A percentile compares a stretch with the other conserved stretches of the same genome.
Conservation (phyloP, 371 early-diverging fungal species). For the Mortierella sp. region DNA sequence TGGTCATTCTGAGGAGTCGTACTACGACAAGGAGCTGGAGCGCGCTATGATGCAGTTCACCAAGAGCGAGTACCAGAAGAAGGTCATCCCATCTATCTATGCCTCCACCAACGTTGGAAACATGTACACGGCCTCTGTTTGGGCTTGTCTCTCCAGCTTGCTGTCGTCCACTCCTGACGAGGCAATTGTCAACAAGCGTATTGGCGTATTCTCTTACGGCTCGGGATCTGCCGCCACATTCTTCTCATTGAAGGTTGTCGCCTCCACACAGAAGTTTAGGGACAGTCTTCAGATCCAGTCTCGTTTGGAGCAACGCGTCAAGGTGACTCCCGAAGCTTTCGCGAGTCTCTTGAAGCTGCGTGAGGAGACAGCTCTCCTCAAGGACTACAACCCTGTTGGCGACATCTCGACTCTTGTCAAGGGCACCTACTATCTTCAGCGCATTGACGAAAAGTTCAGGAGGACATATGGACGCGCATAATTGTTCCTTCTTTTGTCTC, state of each 20-base stretch:
- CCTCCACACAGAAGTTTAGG: conserved; percentile 71
- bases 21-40: conserved; percentile 88
- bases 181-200: conserved; percentile 82
- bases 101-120: conserved; percentile 95
- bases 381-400: conserved; percentile 84
- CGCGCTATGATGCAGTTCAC: conserved; percentile 86
- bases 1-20: conserved; percentile 74
- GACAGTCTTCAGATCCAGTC: conserved; percentile 70
- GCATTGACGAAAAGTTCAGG: conserved; percentile 93
- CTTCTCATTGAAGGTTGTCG: conserved; percentile 88
- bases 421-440: conserved; percentile 87
- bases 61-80: conserved; percentile 77
- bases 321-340: conserved; percentile 81
- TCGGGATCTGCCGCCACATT: conserved; percentile 96
- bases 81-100: conserved; percentile 85
- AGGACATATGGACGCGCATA: conserved; percentile 79
- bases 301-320: conserved; percentile 80
- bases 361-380: conserved; percentile 86
- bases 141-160: conserved; percentile 88
- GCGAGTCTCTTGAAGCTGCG: conserved; percentile 87
- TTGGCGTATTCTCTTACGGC: conserved; percentile 96
- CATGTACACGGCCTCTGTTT: conserved; percentile 96
- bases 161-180: conserved; percentile 77
- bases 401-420: conserved; percentile 61
- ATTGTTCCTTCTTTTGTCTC: not conserved